A percentile compares a stretch with the other conserved stretches of the same genome.
Evolutionary conservation across 805 yeast genomes (phyloP).

Genomic region (Monosporozyma servazzii): DNA sequence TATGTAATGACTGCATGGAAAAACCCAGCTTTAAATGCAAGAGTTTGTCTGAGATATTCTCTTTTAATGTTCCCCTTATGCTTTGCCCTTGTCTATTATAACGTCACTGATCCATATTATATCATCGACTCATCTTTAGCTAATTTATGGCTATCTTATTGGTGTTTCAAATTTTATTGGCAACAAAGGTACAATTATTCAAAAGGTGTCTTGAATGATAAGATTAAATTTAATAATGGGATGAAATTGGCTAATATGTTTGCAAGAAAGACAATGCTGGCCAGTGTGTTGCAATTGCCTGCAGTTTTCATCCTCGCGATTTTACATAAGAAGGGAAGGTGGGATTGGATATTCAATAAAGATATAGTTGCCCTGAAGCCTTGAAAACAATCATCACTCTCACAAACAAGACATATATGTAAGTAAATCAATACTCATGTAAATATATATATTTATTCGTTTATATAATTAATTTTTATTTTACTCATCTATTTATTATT

Average conservation of each 20-base stretch:
- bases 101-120: slow-evolving; percentile 75
- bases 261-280: slow-evolving; percentile 87
- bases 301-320: slow-evolving; percentile 82
- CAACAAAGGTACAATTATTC: slow-evolving; percentile 63
- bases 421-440: neutral
- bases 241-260: slow-evolving; percentile 49
- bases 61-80: slow-evolving; percentile 92
- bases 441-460: neutral
- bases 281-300: slow-evolving; percentile 90
- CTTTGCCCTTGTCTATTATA: slow-evolving; percentile 66
- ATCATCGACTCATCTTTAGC: slow-evolving; percentile 71
- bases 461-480: neutral
- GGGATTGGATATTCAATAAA: slow-evolving; percentile 55
- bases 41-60: slow-evolving; percentile 87
- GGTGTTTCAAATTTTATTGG: slow-evolving; percentile 76
- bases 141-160: slow-evolving; percentile 77
- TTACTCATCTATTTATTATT: neutral
- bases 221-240: slow-evolving; percentile 40
- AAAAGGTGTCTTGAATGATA: slow-evolving; percentile 27
- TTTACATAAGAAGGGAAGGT: slow-evolving; percentile 89
- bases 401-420: neutral
- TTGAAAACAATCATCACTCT: neutral
- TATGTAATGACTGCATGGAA: slow-evolving; percentile 96
- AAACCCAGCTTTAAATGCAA: slow-evolving; percentile 82
- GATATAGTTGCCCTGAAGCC: neutral